Base-by-base conservation (phyloP, 106 monocot species). In the Dendrobium huoshanense region DNA sequence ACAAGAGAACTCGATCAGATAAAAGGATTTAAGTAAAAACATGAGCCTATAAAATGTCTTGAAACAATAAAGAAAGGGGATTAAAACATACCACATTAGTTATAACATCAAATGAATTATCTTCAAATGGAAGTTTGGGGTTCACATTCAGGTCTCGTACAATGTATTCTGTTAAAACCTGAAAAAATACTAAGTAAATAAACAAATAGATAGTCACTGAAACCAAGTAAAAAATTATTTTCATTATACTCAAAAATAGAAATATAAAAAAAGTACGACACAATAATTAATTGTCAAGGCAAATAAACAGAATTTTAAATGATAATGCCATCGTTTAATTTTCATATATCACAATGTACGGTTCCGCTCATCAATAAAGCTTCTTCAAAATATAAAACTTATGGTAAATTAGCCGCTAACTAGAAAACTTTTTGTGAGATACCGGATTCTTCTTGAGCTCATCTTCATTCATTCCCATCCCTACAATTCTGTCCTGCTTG, bases 391-490 rank as follows among this genome's bases (percentile, higher is more conserved):
- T 70, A 33, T 4, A 11, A 72, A 72, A 40, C 10, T 9, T 15
- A 13, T 72, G 16, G 16, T 15, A 40, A 72, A 72, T 33, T 3
- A 72, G 33, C 22, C 9, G 72, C 72, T 33, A 72, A 15, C 64
- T 31, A 31, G 16, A 4, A 72, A 20, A 19, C 29, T 0, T 13
- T 51, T 51, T 54, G 65, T 37, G 17, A 65, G 49, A 31, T 94
- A 94, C 96, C 74, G 76, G 83, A 76, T 97, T 97, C 72, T 84
- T 80, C 78, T 92, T 94, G 33, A 97, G 94, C 83, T 97, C 94
- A 15, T 87, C 92, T 78, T 97, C 94, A 77, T 97, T 97, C 90
- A 97, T 82, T 41, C 96, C 96, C 94, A 94, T 94, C 16, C 96
- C 96, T 31, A 89, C 92, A 80, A 97, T 89, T 75, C 85, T 94